Base-by-base conservation (phyloP, 2,329 filamentous ascomycete species). In the Neonectria hederae region DNA sequence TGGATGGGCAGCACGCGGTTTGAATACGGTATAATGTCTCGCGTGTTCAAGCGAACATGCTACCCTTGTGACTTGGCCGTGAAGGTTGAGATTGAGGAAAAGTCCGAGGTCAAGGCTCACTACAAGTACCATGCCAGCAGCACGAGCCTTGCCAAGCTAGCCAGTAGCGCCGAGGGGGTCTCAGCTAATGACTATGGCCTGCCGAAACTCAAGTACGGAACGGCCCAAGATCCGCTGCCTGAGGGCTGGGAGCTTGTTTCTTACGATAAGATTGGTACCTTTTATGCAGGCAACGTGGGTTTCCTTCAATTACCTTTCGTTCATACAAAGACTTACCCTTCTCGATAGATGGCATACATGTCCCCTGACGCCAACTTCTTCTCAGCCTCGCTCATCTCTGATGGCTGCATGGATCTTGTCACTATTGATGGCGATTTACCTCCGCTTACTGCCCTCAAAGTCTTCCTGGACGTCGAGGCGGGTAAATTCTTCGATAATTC, bases 1-100 rank as follows among this genome's bases (percentile, higher is more conserved):
- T 98, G 95, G 94, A 94, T 99, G 91, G 96, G 96, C 19, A 86
- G 87, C 52, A 85, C 89, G 30, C 88, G 96, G 58, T 99, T 99
- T 74, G 94, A 92, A 0, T 91, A 91, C 73, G 96, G 96, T 7
- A 89, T 97, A 66, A 76, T 97, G n/a, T 84, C 90, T 67, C 88
- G 94, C 26, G 83, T 97, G 19, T 82, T 97, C 49, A 86, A 87
- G 59, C 90, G 92, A 76, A 92, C 88, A 32, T 84, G 92, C 22
- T 98, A 97, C 76, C 96, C 96, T 0, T 97, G 93, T 76, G 94
- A 98, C 72, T 82, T 98, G 62, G 92, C 94, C 8, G 83, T 97
- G 70, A 95, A 96, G 77, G 87, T 95, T 11, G 94, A 92, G 66
- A 89, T 94, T 43, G 88, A 89, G 46, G 87, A 91, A 75, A 97